These are phyloP conservation scores for Fibroporia radiculosa DNA, from an alignment of 768 basidiomycete genomes.

Conservation along the genomic window DNA sequence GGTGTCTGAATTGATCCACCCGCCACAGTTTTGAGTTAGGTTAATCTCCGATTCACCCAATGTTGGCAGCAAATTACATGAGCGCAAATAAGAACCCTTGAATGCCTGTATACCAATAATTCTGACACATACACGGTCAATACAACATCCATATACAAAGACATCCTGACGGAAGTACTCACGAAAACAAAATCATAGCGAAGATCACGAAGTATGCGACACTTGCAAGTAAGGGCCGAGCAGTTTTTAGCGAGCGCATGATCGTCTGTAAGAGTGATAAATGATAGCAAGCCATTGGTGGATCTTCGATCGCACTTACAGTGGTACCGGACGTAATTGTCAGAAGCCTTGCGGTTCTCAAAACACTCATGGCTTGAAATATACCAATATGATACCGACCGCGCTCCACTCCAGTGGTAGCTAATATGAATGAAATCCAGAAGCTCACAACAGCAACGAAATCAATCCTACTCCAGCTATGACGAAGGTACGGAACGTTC, in stretches of 20 bases:
- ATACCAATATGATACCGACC: slow-evolving; percentile 69
- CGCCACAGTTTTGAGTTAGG: slow-evolving; percentile 69
- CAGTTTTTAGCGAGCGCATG: slow-evolving; percentile 86
- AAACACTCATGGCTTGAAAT: slow-evolving; percentile 83
- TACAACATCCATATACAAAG: neutral
- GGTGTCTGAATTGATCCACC: slow-evolving; percentile 58
- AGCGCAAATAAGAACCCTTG: slow-evolving; percentile 70
- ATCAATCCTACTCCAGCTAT: slow-evolving; percentile 90
- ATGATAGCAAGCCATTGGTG: neutral
- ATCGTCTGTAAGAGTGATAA: slow-evolving; percentile 48
- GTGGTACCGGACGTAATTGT: slow-evolving; percentile 90
- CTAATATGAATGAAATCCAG: slow-evolving; percentile 77
- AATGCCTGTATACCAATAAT: slow-evolving; percentile 95
- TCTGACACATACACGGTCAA: slow-evolving; percentile 25
- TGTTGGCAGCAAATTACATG: slow-evolving; percentile 48
- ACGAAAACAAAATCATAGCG: slow-evolving; percentile 86
- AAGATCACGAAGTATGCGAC: slow-evolving; percentile 91
- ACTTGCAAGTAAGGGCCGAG: slow-evolving; percentile 80
- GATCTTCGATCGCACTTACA: slow-evolving; percentile 35
- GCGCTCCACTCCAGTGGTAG: slow-evolving; percentile 59
- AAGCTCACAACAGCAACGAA: slow-evolving; percentile 79
- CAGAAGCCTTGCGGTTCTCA: slow-evolving; percentile 75
- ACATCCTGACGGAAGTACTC: slow-evolving; percentile 21
- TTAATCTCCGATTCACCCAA: slow-evolving; percentile 43
- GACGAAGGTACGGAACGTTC: slow-evolving; percentile 82